phyloP scores from a whole-genome alignment of 345 rosid genomes.

The Populus nigra region DNA sequence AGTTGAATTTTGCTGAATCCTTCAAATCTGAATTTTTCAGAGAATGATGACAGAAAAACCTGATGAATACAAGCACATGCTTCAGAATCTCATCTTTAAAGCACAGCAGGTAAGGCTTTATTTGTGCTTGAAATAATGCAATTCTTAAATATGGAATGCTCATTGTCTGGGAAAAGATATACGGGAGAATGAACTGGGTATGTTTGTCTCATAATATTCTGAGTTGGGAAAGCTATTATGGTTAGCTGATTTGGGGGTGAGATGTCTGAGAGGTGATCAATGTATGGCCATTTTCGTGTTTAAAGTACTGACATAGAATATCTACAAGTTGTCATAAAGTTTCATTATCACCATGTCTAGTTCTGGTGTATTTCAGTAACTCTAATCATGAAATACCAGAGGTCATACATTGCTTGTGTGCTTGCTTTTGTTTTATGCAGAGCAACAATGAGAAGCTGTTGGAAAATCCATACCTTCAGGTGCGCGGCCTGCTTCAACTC shows the following conservation, averaged over 20 bases:
- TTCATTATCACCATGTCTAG: neutral
- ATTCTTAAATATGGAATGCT: neutral
- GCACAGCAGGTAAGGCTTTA: conserved; percentile 78
- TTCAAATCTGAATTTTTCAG: conserved; percentile 39
- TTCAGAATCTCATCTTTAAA: conserved; percentile 85
- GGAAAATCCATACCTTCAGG: conserved; percentile 97
- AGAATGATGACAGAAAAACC: conserved; percentile 99
- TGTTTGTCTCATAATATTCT: conserved; percentile 1
- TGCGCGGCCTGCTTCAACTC: conserved; percentile 91
- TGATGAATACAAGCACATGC: conserved; percentile 90
- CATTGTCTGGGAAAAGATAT: neutral
- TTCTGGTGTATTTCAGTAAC: neutral
- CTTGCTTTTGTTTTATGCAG: conserved; percentile 41
- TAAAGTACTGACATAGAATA: neutral
- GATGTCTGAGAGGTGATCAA: neutral
- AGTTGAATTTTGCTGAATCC: conserved; percentile 22
- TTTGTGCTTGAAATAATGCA: neutral
- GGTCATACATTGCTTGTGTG: conserved; percentile 4
- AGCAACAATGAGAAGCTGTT: conserved; percentile 94
- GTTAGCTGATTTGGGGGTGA: neutral
- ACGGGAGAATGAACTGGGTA: neutral
- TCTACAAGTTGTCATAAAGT: neutral
- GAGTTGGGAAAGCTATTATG: neutral
- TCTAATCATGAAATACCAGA: neutral
- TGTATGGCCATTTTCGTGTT: neutral